Conservation (phyloP, 345 rosid genomes). For the Heritiera fomes region DNA sequence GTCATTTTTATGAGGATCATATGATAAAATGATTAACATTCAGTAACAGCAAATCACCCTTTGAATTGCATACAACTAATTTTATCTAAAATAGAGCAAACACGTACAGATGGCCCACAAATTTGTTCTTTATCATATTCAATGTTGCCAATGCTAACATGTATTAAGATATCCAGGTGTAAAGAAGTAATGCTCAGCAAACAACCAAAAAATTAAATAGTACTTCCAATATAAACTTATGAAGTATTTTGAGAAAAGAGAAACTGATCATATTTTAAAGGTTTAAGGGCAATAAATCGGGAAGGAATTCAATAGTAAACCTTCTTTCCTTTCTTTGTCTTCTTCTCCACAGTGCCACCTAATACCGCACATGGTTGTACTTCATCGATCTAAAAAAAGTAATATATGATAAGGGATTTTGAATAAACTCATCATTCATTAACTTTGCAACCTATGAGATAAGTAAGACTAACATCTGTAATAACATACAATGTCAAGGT, state of each 20-base stretch:
- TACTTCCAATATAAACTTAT: not conserved
- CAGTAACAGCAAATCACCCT: not conserved
- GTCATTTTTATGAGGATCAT: not conserved
- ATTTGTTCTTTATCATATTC: not conserved
- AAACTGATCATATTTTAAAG: not conserved
- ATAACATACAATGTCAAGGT: constrained; percentile 79
- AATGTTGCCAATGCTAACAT: not conserved
- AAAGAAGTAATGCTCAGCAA: not conserved
- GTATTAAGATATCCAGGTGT: not conserved
- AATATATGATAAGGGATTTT: constrained; percentile 25
- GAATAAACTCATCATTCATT: constrained; percentile 13
- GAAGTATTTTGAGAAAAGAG: not conserved
- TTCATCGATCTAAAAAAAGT: constrained; percentile 66
- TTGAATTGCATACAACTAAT: not conserved
- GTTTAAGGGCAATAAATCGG: not conserved
- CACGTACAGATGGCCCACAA: not conserved
- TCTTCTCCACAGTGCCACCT: constrained; percentile 62
- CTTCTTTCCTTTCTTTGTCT: constrained; percentile 56
- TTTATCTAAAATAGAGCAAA: not conserved
- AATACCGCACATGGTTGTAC: constrained; percentile 73
- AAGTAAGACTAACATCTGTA: not conserved
- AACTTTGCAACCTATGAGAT: not conserved
- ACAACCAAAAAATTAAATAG: not conserved
- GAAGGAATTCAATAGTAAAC: constrained; percentile 29
- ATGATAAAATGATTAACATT: not conserved